These are phyloP conservation scores for Globisporangium echinulatum DNA, from an alignment of 352 stramenopile species.

Conservation along the genomic window DNA sequence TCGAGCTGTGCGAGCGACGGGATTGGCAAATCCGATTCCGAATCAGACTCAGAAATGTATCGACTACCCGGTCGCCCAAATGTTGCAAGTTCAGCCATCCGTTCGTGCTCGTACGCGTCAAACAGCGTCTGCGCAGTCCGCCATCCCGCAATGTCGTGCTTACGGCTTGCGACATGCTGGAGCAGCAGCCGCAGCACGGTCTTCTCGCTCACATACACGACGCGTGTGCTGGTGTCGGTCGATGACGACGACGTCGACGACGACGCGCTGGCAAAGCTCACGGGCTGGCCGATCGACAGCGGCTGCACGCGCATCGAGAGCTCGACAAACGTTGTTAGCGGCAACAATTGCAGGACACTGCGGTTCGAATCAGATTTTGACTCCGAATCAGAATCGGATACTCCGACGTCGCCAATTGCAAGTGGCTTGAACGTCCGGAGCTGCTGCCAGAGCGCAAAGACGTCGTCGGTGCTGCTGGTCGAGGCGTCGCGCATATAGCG, in stretches of 20 bases:
- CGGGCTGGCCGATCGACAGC: slow-evolving; percentile 11
- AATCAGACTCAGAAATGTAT: too few species aligned
- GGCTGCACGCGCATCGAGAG: slow-evolving; percentile 8
- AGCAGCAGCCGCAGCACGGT: slow-evolving; percentile 11
- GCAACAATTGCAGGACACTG: slow-evolving; percentile 29
- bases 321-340: slow-evolving; percentile 23
- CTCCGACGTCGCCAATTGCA: slow-evolving; percentile 9
- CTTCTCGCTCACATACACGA: slow-evolving; percentile 13
- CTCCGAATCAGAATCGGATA: too few species aligned
- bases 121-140: background rate
- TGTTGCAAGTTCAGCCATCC: background rate
- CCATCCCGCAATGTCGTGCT: too few species aligned
- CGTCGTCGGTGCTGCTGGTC: slow-evolving; percentile 6
- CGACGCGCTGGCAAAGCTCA: slow-evolving; percentile 21
- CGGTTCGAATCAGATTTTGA: background rate
- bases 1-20: slow-evolving; percentile 1
- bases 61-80: background rate
- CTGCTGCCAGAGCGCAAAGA: slow-evolving; percentile 24
- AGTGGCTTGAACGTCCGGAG: slow-evolving; percentile 26
- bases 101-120: slow-evolving; percentile 8
- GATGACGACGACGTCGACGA: too few species aligned
- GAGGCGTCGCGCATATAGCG: slow-evolving; percentile 13
- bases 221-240: background rate
- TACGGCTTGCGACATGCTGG: background rate
- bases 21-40: too few species aligned